These are phyloP conservation scores for Parietaria judaica DNA, from an alignment of 306 rosid genomes.

Conservation along the genomic window DNA sequence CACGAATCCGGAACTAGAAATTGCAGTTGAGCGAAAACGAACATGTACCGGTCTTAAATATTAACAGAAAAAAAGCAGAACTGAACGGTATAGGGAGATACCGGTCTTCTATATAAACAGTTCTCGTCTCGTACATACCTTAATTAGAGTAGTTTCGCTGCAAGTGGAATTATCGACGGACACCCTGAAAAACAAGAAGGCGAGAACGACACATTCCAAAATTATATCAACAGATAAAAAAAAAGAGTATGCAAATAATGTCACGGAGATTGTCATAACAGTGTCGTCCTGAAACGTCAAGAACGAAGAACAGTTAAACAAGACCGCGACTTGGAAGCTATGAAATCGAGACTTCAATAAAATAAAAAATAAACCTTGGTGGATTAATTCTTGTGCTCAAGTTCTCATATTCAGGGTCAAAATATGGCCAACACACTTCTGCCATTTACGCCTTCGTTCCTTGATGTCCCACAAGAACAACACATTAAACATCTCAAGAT, in stretches of 20 bases:
- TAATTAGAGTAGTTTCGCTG: conserved; percentile 50
- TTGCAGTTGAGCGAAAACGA: too few species aligned
- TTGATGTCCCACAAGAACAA: conserved; percentile 22
- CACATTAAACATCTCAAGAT: neutral
- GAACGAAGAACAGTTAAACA: too few species aligned
- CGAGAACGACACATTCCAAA: too few species aligned
- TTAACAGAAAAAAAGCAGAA: neutral
- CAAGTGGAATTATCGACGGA: conserved; percentile 63
- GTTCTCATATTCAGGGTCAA: conserved; percentile 86
- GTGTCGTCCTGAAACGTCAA: too few species aligned
- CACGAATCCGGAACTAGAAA: too few species aligned
- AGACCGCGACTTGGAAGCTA: too few species aligned
- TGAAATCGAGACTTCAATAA: neutral
- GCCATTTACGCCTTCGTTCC: conserved; percentile 34
- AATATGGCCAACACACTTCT: conserved; percentile 71
- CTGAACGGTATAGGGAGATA: neutral
- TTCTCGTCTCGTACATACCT: conserved; percentile 29
- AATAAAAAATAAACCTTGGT: conserved; percentile 45
- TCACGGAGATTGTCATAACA: too few species aligned
- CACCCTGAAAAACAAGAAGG: conserved; percentile 43
- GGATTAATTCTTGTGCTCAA: conserved; percentile 74
- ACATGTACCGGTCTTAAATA: too few species aligned
- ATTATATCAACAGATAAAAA: too few species aligned
- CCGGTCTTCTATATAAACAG: neutral
- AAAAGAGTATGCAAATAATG: too few species aligned